Evolutionary conservation across 805 yeast species (phyloP).

Genomic region (Zygosaccharomyces bisporus): DNA sequence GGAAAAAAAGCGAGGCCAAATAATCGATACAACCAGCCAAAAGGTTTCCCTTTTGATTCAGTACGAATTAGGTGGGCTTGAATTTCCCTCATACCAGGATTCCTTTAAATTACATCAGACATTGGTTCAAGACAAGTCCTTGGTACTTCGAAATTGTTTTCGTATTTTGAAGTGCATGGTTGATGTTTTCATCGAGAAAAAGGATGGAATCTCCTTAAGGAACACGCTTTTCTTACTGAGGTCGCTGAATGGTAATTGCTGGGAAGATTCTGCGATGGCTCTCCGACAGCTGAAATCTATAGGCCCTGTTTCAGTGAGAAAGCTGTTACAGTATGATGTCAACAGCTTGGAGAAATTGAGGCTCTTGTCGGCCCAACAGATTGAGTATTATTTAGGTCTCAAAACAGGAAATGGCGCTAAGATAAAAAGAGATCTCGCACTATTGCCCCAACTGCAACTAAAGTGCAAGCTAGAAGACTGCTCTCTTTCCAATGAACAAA

Average conservation of each 20-base stretch:
- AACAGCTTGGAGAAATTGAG: constrained; percentile 33
- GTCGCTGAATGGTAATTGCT: constrained; percentile 43
- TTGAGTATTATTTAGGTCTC: constrained; percentile 43
- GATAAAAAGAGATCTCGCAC: constrained; percentile 34
- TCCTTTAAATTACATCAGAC: constrained; percentile 39
- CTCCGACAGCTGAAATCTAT: constrained; percentile 48
- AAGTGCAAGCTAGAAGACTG: constrained; percentile 18
- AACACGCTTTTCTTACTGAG: constrained; percentile 40
- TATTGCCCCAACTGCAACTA: constrained; percentile 39
- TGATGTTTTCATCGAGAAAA: constrained; percentile 41
- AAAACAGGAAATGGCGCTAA: constrained; percentile 42
- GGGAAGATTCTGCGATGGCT: constrained; percentile 48
- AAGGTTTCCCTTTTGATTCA: constrained; percentile 45
- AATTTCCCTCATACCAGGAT: constrained; percentile 44
- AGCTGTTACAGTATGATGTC: constrained; percentile 39
- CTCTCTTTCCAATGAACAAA: constrained; percentile 2
- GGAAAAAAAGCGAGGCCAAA: constrained; percentile 26
- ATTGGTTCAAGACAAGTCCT: constrained; percentile 43
- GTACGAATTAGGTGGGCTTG: constrained; percentile 49
- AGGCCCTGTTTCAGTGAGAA: constrained; percentile 41
- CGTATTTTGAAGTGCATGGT: constrained; percentile 44
- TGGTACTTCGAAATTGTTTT: constrained; percentile 41
- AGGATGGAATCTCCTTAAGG: constrained; percentile 42
- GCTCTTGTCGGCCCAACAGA: constrained; percentile 30
- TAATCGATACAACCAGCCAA: constrained; percentile 31